Conservation (phyloP, 306 rosid species). For the Acacia crassicarpa region DNA sequence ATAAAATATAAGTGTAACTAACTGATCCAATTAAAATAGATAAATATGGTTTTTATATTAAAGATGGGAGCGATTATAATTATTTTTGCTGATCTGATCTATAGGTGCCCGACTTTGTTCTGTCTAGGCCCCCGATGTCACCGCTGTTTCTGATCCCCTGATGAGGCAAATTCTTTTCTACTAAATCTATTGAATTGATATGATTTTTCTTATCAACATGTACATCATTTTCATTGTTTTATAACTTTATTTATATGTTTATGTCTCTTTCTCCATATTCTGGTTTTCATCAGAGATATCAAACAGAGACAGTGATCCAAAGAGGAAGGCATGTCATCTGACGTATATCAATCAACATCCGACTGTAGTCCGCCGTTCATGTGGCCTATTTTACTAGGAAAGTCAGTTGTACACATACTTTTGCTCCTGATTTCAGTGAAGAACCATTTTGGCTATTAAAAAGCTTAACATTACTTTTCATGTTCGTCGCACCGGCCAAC, state of each 20-base stretch:
- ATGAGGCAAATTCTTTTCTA: background rate
- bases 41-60: too few relatives aligned
- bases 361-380: background rate
- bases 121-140: background rate
- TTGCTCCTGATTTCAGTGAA: background rate
- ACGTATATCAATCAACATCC: too few relatives aligned
- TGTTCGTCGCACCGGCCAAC: too few relatives aligned
- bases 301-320: background rate
- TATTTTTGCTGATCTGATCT: too few relatives aligned
- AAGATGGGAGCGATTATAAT: too few relatives aligned
- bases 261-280: background rate
- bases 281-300: background rate
- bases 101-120: background rate
- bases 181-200: background rate
- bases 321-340: background rate
- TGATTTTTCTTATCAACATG: background rate
- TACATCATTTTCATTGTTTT: background rate
- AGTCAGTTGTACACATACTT: background rate
- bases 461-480: too few relatives aligned
- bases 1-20: too few relatives aligned
- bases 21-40: too few relatives aligned
- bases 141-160: background rate
- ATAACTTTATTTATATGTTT: background rate
- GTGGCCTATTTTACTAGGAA: background rate
- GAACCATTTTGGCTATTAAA: background rate